Evolutionary conservation across 1,139 yeast species (phyloP).

Genomic region (Kodamaea ohmeri): DNA sequence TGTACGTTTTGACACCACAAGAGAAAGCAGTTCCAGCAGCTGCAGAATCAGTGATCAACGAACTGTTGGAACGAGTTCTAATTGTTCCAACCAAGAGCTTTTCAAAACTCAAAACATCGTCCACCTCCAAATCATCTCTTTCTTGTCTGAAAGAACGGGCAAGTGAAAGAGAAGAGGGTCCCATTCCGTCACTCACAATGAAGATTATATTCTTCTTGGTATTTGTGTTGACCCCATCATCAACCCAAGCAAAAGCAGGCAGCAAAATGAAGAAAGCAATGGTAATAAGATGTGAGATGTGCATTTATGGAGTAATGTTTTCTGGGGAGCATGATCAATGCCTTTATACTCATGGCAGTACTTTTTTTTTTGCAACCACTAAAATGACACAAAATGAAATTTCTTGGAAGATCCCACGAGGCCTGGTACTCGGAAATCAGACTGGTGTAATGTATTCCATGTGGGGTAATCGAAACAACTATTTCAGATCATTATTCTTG

Average conservation of each 20-base stretch:
- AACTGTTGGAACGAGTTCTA: constrained; percentile 22
- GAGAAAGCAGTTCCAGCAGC: constrained; percentile 31
- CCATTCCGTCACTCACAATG: constrained; percentile 32
- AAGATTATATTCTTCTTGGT: constrained; percentile 22
- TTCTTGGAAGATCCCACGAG: too few relatives aligned
- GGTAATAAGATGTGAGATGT: background rate
- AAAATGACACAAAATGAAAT: too few relatives aligned
- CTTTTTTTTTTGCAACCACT: too few relatives aligned
- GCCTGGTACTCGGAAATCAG: too few relatives aligned
- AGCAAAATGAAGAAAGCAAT: constrained; percentile 1
- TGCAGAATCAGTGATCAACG: constrained; percentile 28
- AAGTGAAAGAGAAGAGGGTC: constrained; percentile 27
- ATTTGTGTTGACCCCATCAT: constrained; percentile 12
- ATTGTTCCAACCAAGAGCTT: constrained; percentile 24
- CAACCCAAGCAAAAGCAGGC: background rate
- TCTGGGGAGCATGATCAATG: too few relatives aligned
- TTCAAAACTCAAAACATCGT: constrained; percentile 22
- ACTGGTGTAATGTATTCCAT: too few relatives aligned
- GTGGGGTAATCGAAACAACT: too few relatives aligned
- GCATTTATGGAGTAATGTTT: background rate
- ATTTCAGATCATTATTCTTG: too few relatives aligned
- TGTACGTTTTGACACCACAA: constrained; percentile 26
- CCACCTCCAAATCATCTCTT: constrained; percentile 21
- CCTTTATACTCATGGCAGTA: too few relatives aligned
- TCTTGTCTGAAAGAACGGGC: constrained; percentile 25